Conservation (phyloP, 2,329 filamentous ascomycete species). For the Penicillium thymicola region DNA sequence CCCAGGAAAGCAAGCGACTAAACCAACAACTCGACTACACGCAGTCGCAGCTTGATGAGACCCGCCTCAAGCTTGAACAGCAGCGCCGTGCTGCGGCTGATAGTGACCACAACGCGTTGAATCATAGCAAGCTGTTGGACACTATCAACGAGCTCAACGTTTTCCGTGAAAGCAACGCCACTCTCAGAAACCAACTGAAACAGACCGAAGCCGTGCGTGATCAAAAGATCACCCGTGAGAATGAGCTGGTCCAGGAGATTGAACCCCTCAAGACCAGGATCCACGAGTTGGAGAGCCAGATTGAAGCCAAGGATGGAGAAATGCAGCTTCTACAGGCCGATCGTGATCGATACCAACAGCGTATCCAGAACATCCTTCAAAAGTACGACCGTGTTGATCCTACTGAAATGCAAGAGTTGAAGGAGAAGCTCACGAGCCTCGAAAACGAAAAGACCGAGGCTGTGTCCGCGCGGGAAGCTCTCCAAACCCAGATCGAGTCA, state of each 20-base stretch:
- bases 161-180: conserved; percentile 90
- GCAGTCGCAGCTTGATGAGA: conserved; percentile 83
- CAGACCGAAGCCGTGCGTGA: conserved; percentile 72
- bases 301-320: conserved; percentile 79
- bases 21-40: conserved; percentile 87
- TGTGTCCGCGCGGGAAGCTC: conserved; percentile 58
- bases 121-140: conserved; percentile 86
- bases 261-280: conserved; percentile 79
- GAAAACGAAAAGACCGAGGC: conserved; percentile 67
- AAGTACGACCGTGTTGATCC: conserved; percentile 96
- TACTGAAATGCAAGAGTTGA: conserved; percentile 84
- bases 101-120: conserved; percentile 67
- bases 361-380: conserved; percentile 89
- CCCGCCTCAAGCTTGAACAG: conserved; percentile 82
- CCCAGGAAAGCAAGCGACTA: conserved; percentile 81
- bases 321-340: conserved; percentile 86
- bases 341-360: conserved; percentile 91
- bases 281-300: conserved; percentile 75
- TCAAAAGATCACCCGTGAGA: conserved; percentile 70
- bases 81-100: conserved; percentile 76
- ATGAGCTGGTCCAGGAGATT: conserved; percentile 70
- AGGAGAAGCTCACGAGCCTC: conserved; percentile 67
- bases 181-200: conserved; percentile 79
- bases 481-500: conserved; percentile 50
- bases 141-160: conserved; percentile 94